These are phyloP conservation scores for Ceratocystis lukuohia DNA, from an alignment of 2,329 filamentous ascomycete genomes.

Conservation along the genomic window DNA sequence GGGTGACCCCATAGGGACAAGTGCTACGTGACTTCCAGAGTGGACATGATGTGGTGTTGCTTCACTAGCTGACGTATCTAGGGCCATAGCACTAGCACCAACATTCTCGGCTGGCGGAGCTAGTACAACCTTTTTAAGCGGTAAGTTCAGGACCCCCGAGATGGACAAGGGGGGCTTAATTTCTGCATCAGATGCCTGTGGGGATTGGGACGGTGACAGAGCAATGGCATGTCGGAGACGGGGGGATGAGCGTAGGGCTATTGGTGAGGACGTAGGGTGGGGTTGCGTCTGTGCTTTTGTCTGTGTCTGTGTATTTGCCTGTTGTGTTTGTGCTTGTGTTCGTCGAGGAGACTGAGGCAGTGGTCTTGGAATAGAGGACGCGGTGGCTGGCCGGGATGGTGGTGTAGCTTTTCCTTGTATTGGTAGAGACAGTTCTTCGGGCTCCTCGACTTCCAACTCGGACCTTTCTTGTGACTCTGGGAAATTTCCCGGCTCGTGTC, in stretches of 20 bases:
- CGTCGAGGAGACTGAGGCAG: neutral
- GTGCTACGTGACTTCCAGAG: too few relatives aligned
- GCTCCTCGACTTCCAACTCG: constrained; percentile 18
- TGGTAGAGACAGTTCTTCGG: constrained; percentile 15
- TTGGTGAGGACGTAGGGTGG: constrained; percentile 32
- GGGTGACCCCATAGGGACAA: constrained; percentile 4
- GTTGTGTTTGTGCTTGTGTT: constrained; percentile 15
- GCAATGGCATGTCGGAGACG: constrained; percentile 38
- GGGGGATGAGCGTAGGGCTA: constrained; percentile 30
- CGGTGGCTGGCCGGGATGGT: constrained; percentile 25
- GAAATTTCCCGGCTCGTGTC: neutral
- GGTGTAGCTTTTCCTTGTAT: constrained; percentile 12
- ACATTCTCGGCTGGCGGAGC: neutral
- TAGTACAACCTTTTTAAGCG: constrained; percentile 13
- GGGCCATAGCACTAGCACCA: neutral
- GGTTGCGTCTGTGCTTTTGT: constrained; percentile 14
- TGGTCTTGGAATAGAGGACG: constrained; percentile 20
- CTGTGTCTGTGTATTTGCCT: constrained; percentile 7
- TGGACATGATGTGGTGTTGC: neutral
- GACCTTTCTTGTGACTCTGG: constrained; percentile 9
- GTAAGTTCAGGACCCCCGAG: constrained; percentile 25
- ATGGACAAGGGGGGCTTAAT: constrained; percentile 61
- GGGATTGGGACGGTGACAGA: constrained; percentile 51
- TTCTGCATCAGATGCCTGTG: constrained; percentile 67
- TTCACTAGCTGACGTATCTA: neutral